Base-by-base conservation (phyloP, 2,329 filamentous ascomycete species). In the Thyridium curvatum region DNA sequence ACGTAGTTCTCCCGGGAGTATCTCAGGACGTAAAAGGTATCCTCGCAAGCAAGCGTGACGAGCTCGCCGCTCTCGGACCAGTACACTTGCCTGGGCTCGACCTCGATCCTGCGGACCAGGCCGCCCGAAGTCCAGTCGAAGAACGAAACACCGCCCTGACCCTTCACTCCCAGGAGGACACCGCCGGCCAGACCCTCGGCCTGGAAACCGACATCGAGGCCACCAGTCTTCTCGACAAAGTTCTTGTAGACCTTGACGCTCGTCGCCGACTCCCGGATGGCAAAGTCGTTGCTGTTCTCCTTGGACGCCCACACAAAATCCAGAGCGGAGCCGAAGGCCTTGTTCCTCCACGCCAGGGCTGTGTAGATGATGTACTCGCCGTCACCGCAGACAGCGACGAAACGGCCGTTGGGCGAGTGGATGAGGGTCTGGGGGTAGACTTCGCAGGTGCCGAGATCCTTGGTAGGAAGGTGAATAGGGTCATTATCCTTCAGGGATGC, bases 361-460 rank as follows among this genome's bases (percentile, higher is more conserved):
- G 93, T 97, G 69, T 97, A 97, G 54, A 97, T 95, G 60, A 97
- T 97, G 67, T 96, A 98, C 64, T 98, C 93, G 46, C 93, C 93
- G 59, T 98, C 93, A 49, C 93, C 93, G 49, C 91, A 97, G 3
- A 90, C 83, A 3, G 85, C 85, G 14, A 90, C 85, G 49, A 90
- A 90, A 38, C 84, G 74, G 41, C 84, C 83, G 48, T 98, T 98
- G 29, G 93, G 87, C n/a, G 90, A 96, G 67, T 98, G 93, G 29
- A 88, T 77, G 37, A 98, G 75, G 0, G 89, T 94, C 58, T 96
- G 90, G 1, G 93, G 93, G 62, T 96, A 98, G 32, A 98, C 84
- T 66, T 98, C 93, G 58, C 91, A 97, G 29, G 86, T 93, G 29
- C 93, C 93, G 34, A 98, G 79, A 47, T 98, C 93, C 67, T 98